A percentile compares a stretch with the other conserved stretches of the same genome.
phyloP scores from a whole-genome alignment of 1,284 basidiomycete species.

The Rhodotorula mucilaginosa region DNA sequence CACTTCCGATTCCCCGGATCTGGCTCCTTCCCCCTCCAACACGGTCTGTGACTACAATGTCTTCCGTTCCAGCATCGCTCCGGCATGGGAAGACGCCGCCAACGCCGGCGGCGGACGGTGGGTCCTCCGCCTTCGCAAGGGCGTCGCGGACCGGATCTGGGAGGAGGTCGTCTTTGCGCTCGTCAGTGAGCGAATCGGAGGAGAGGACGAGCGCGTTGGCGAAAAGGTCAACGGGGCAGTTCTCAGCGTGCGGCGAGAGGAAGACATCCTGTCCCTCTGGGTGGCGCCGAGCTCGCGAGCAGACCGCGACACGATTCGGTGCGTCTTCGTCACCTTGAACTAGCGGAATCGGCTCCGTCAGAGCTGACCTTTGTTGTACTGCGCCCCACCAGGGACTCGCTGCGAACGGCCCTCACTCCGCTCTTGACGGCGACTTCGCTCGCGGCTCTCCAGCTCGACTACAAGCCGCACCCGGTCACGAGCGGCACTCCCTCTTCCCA shows the following conservation, averaged over 20 bases:
- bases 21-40: slow-evolving; percentile 30
- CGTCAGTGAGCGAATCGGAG: slow-evolving; percentile 37
- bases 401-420: slow-evolving; percentile 30
- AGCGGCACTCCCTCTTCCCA: slow-evolving; percentile 3
- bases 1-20: slow-evolving; percentile 4
- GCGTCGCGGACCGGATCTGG: slow-evolving; percentile 44
- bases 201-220: slow-evolving; percentile 30
- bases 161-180: slow-evolving; percentile 43
- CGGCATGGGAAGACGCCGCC: slow-evolving; percentile 51
- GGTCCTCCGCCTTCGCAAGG: slow-evolving; percentile 49
- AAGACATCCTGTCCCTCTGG: slow-evolving; percentile 45
- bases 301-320: slow-evolving; percentile 38
- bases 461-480: slow-evolving; percentile 39
- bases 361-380: too few relatives aligned
- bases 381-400: slow-evolving; percentile 24
- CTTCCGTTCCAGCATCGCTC: slow-evolving; percentile 50
- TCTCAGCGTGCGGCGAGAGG: slow-evolving; percentile 42
- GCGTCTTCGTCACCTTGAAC: background rate
- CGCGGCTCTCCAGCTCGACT: slow-evolving; percentile 37
- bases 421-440: slow-evolving; percentile 25
- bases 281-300: slow-evolving; percentile 33
- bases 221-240: slow-evolving; percentile 43
- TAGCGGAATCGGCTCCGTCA: too few relatives aligned
- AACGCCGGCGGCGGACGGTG: slow-evolving; percentile 52
- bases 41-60: slow-evolving; percentile 46